These are phyloP conservation scores for Capronia americana DNA, from an alignment of 2,329 filamentous ascomycete genomes.

Conservation along the genomic window DNA sequence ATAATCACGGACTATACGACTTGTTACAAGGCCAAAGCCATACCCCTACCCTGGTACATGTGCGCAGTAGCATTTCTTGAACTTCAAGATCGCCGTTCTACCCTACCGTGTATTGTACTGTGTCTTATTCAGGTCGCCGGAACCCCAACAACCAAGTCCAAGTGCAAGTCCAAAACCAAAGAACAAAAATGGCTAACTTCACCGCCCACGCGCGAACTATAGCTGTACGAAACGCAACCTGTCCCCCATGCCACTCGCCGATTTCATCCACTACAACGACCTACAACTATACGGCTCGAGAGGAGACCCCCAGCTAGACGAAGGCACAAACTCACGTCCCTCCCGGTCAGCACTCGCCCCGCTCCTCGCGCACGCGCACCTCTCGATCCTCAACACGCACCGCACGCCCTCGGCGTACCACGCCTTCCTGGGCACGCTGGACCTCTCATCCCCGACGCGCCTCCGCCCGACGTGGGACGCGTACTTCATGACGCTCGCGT, in stretches of 20 bases:
- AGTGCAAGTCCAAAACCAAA: background rate
- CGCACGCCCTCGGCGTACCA: conserved; percentile 74
- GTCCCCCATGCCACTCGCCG: conserved; percentile 60
- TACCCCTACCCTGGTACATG: background rate
- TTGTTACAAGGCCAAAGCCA: too few species aligned
- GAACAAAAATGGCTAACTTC: conserved; percentile 3
- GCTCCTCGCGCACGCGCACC: conserved; percentile 81
- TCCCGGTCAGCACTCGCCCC: conserved; percentile 44
- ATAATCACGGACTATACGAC: background rate
- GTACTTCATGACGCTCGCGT: conserved; percentile 98
- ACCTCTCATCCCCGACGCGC: conserved; percentile 78
- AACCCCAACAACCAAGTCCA: too few species aligned
- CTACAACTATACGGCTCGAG: conserved; percentile 71
- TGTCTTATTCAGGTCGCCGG: background rate
- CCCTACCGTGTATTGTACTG: too few species aligned
- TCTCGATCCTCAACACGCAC: conserved; percentile 86
- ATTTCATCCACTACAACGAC: conserved; percentile 71
- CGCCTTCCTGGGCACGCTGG: conserved; percentile 72
- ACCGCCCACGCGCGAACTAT: background rate
- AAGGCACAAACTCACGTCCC: background rate
- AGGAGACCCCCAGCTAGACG: background rate
- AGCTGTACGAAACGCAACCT: conserved; percentile 58
- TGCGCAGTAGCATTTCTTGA: too few species aligned
- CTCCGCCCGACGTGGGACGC: conserved; percentile 92
- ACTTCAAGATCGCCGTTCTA: too few species aligned